These are phyloP conservation scores for Solanum phureja DNA, from an alignment of 257 asterid species.

Conservation along the genomic window DNA sequence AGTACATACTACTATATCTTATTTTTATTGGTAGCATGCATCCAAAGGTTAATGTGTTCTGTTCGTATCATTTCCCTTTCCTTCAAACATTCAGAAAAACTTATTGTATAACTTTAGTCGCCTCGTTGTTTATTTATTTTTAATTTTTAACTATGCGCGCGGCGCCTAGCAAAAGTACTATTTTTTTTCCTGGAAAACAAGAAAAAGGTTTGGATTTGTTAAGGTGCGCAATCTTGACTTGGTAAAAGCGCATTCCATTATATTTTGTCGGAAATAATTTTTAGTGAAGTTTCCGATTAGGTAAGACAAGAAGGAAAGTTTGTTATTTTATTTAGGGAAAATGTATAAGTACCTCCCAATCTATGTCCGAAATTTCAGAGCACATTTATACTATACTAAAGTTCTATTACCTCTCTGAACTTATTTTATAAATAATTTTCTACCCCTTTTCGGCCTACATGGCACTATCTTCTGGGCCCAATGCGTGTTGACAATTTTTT, in stretches of 20 bases:
- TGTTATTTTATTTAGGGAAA: background rate
- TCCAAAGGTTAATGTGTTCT: background rate
- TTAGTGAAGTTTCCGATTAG: background rate
- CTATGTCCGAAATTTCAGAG: too few relatives aligned
- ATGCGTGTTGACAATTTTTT: too few relatives aligned
- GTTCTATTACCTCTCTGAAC: too few relatives aligned
- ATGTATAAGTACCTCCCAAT: too few relatives aligned
- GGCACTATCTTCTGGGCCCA: too few relatives aligned
- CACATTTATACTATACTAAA: too few relatives aligned
- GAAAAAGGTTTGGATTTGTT: background rate
- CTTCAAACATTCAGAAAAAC: background rate
- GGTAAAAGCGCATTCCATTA: background rate
- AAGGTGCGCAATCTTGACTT: slow-evolving; percentile 1
- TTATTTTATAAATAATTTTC: too few relatives aligned
- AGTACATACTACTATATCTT: background rate
- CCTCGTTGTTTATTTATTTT: background rate
- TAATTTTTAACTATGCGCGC: background rate
- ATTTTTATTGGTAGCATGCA: background rate
- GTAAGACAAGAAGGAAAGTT: background rate
- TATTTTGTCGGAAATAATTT: background rate
- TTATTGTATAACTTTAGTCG: background rate
- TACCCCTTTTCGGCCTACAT: too few relatives aligned
- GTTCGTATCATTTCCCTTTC: background rate
- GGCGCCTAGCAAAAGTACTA: background rate
- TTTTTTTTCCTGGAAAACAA: background rate